Base-by-base conservation (phyloP, 345 rosid species). In the Linum usitatissimum region DNA sequence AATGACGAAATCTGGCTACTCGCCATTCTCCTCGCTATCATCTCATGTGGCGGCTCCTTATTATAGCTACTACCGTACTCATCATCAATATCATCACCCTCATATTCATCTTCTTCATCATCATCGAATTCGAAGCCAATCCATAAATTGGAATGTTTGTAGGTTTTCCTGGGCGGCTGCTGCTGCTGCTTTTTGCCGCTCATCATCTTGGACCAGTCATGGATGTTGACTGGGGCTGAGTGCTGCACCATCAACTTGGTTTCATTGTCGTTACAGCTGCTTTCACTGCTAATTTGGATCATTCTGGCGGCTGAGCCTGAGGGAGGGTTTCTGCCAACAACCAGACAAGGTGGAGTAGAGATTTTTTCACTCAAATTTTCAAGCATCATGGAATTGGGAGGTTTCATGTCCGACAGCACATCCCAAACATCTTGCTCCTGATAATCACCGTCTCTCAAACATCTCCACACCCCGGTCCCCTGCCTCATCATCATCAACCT, bases 1-100 rank as follows among this genome's bases (percentile, higher is more conserved):
- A 83, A 86, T 12, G 89, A 76, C 20, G 84, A 83, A n/a, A 84
- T 79, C 58, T 78, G 87, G 49, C 81, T 83, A 69, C 83, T 76
- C 57, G 83, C 80, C 15, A 79, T 77, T 67, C 95, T 82, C 56
- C 74, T 69, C 4, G 87, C 71, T 21, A 92, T 76, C 60, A 83
- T 69, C 66, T 86, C 96, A 71, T 92, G 91, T 7, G 96, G 88
- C 9, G 98, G 91, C 68, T 85, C 55, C 71, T 67, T 76, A 51
- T 55, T 42, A 20, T 56, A 61, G 12, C 62, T 77, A 49, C 66
- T 80, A 6, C 71, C 80, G 18, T 71, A 75, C 1, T 71, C 75
- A 0, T 67, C 75, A n/a, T 42, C 63, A 6, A 63, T 73, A 30
- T 57, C 62, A 1, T 51, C 53, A 9, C 48, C 66, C 30, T 61